These are phyloP conservation scores for Aspergillus fumigatus DNA, from an alignment of 2,329 filamentous ascomycete species.

Conservation along the genomic window DNA sequence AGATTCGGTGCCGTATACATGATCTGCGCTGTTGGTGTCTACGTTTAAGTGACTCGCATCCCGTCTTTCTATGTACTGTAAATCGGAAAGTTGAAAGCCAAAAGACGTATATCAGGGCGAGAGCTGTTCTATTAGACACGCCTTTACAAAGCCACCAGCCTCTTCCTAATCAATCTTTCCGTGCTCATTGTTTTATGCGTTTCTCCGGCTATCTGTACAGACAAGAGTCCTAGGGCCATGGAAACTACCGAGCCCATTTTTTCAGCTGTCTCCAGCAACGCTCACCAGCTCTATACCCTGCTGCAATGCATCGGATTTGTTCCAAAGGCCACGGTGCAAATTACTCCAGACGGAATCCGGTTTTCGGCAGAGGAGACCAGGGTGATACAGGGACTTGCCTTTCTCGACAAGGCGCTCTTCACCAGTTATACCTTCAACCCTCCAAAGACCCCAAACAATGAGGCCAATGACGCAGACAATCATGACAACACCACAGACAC, in stretches of 20 bases:
- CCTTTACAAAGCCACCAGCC: slow-evolving; percentile 15
- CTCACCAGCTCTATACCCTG: slow-evolving; percentile 56
- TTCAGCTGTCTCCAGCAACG: slow-evolving; percentile 58
- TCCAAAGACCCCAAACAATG: slow-evolving; percentile 23
- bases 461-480: slow-evolving; percentile 22
- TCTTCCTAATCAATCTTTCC: slow-evolving; percentile 14
- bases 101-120: slow-evolving; percentile 6
- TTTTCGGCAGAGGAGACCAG: slow-evolving; percentile 85
- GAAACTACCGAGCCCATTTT: slow-evolving; percentile 44
- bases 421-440: slow-evolving; percentile 71
- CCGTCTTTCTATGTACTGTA: slow-evolving; percentile 34
- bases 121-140: slow-evolving; percentile 30
- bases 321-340: slow-evolving; percentile 61
- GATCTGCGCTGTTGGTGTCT: slow-evolving; percentile 98
- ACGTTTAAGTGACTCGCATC: slow-evolving; percentile 62
- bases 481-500: slow-evolving; percentile 37
- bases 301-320: slow-evolving; percentile 60
- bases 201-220: slow-evolving; percentile 7
- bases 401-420: slow-evolving; percentile 85
- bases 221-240: slow-evolving; percentile 9
- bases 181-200: slow-evolving; percentile 6
- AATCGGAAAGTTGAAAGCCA: slow-evolving; percentile 24
- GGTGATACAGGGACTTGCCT: slow-evolving; percentile 85
- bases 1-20: slow-evolving; percentile 95
- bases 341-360: slow-evolving; percentile 77